phyloP scores from a whole-genome alignment of 2,329 filamentous ascomycete species.

The Acrocalymma vagum region DNA sequence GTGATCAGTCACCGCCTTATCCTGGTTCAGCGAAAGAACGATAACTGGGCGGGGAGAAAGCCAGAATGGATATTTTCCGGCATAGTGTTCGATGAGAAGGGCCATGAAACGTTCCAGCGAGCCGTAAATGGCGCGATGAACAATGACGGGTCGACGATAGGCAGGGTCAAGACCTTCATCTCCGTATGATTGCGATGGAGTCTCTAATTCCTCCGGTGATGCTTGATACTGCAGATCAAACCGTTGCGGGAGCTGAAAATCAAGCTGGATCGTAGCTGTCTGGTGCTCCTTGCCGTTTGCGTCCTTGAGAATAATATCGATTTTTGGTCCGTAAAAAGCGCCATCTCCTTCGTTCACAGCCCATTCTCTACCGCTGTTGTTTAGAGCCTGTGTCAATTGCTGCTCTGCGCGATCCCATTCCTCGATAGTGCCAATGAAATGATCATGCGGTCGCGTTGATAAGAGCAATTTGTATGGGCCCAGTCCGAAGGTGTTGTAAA shows the following conservation, averaged over 20 bases:
- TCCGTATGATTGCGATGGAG: conserved; percentile 55
- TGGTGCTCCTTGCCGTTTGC: conserved; percentile 83
- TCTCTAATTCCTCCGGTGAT: conserved; percentile 70
- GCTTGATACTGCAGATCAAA: conserved; percentile 80
- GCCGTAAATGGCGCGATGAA: conserved; percentile 85
- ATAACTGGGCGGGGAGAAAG: conserved; percentile 81
- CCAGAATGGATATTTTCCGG: conserved; percentile 85
- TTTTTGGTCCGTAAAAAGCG: conserved; percentile 92
- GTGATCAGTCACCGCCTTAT: conserved; percentile 60
- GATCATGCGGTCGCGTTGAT: conserved; percentile 78
- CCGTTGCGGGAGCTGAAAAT: conserved; percentile 86
- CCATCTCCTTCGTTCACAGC: conserved; percentile 81
- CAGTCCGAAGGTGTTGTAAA: conserved; percentile 75
- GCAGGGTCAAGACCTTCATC: conserved; percentile 44
- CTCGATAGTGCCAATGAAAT: conserved; percentile 77
- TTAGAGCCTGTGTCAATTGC: conserved; percentile 71
- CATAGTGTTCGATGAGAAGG: conserved; percentile 82
- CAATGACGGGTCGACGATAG: conserved; percentile 71
- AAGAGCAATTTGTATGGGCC: conserved; percentile 78
- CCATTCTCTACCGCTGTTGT: conserved; percentile 73
- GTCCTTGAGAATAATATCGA: conserved; percentile 84
- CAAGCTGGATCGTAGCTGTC: conserved; percentile 86
- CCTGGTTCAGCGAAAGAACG: conserved; percentile 76
- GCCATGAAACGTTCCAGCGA: conserved; percentile 88
- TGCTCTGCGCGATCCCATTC: conserved; percentile 74